These are phyloP conservation scores for Citrullus mucosospermus DNA, from an alignment of 306 rosid genomes.

Conservation along the genomic window DNA sequence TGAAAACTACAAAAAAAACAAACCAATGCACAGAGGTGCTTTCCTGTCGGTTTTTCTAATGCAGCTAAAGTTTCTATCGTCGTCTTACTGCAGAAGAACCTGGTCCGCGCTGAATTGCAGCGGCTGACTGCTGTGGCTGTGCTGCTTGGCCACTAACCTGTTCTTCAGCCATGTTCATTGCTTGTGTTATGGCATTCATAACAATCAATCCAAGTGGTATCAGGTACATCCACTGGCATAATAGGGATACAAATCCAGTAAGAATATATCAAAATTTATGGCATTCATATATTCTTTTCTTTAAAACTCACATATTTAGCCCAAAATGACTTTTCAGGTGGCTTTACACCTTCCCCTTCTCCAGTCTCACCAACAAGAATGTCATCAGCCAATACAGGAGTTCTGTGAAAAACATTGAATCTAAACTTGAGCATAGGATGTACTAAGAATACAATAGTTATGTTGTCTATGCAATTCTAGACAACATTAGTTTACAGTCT, in stretches of 20 bases:
- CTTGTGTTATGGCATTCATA: constrained; percentile 93
- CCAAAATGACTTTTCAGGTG: constrained; percentile 81
- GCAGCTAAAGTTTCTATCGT: constrained; percentile 15
- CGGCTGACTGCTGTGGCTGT: constrained; percentile 29
- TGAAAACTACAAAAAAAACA: not conserved
- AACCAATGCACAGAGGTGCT: not conserved
- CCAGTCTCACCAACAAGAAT: constrained; percentile 49
- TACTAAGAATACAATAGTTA: not conserved
- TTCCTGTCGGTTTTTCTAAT: not conserved
- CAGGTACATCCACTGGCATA: constrained; percentile 83
- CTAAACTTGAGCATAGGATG: not conserved
- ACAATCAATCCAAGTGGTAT: constrained; percentile 91
- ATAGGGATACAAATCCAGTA: not conserved
- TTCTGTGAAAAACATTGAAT: constrained; percentile 28
- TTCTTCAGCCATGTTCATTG: constrained; percentile 88
- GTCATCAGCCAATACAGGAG: constrained; percentile 81
- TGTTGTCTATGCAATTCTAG: not conserved
- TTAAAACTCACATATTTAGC: constrained; percentile 82
- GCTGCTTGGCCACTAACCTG: constrained; percentile 50
- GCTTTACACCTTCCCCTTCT: constrained; percentile 56
- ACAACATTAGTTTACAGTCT: not conserved
- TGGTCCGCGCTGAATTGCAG: constrained; percentile 55
- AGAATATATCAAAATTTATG: not conserved
- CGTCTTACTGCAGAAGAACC: constrained; percentile 58
- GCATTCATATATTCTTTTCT: not conserved